These are phyloP conservation scores for Erythrobasidium yunnanense DNA, from an alignment of 768 basidiomycete species.

Conservation along the genomic window DNA sequence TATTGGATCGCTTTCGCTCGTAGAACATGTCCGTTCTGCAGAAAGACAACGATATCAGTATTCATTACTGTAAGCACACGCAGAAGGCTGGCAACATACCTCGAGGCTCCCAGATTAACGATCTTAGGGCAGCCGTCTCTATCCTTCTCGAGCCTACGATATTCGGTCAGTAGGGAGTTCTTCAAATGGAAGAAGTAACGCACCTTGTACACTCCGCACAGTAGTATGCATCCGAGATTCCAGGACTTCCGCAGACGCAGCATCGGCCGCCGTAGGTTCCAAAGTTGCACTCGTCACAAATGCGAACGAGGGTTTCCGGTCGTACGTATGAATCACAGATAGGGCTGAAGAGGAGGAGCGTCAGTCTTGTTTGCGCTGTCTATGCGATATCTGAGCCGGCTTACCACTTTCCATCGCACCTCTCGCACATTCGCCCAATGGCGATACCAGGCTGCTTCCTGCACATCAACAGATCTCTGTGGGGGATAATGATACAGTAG, in stretches of 20 bases:
- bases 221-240: constrained; percentile 98
- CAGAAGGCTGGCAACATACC: constrained; percentile 42
- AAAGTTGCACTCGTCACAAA: constrained; percentile 99
- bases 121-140: constrained; percentile 98
- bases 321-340: constrained; percentile 99
- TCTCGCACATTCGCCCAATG: constrained; percentile 95
- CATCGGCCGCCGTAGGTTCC: constrained; percentile 94
- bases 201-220: constrained; percentile 79
- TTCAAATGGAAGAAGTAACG: not conserved
- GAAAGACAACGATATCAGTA: not conserved
- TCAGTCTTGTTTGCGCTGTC: not conserved
- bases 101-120: constrained; percentile 73
- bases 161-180: constrained; percentile 29
- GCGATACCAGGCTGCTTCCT: constrained; percentile 91
- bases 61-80: not conserved
- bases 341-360: constrained; percentile 51
- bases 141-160: constrained; percentile 73
- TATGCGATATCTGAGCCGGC: constrained; percentile 36
- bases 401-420: constrained; percentile 98
- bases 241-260: constrained; percentile 92
- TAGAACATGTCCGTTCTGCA: constrained; percentile 77
- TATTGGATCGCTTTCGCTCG: constrained; percentile 48
- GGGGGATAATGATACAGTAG: no score
- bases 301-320: constrained; percentile 92
- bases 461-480: constrained; percentile 97